Conservation (phyloP, 768 basidiomycete genomes). For the Pulveroboletus sp. region DNA sequence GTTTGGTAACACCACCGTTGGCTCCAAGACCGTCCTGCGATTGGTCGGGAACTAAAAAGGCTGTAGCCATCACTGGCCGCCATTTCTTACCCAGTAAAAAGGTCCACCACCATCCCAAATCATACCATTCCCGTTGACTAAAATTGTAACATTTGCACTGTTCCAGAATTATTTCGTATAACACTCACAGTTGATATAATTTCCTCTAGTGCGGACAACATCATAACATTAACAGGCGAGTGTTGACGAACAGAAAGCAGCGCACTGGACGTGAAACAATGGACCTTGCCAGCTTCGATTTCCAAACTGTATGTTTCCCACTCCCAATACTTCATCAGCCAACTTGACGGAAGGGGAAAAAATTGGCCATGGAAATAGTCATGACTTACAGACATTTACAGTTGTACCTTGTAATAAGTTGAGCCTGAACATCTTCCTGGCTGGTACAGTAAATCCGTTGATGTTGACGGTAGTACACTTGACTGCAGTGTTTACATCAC, state of each 20-base stretch:
- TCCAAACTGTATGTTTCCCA: constrained; percentile 60
- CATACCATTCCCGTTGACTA: constrained; percentile 41
- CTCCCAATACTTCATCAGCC: constrained; percentile 28
- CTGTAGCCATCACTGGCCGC: too few relatives aligned
- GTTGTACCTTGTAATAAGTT: constrained; percentile 46
- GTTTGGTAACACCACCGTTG: constrained; percentile 17
- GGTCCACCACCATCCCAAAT: constrained; percentile 42
- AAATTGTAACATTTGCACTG: background rate
- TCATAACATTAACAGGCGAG: background rate
- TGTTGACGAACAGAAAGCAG: background rate
- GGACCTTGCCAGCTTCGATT: constrained; percentile 52
- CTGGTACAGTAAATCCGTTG: constrained; percentile 54
- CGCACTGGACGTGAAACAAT: constrained; percentile 50
- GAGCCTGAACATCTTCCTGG: constrained; percentile 49
- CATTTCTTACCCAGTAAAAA: constrained; percentile 43
- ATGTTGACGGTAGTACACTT: constrained; percentile 58
- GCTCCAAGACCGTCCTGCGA: constrained; percentile 27
- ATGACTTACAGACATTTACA: constrained; percentile 53
- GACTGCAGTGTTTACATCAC: constrained; percentile 49
- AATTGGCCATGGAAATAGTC: background rate
- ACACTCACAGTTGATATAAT: constrained; percentile 45
- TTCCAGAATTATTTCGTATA: background rate
- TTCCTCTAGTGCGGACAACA: constrained; percentile 39
- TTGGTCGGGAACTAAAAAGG: background rate
- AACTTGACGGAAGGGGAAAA: background rate